Base-by-base conservation (phyloP, 345 rosid species). In the Mangifera indica region DNA sequence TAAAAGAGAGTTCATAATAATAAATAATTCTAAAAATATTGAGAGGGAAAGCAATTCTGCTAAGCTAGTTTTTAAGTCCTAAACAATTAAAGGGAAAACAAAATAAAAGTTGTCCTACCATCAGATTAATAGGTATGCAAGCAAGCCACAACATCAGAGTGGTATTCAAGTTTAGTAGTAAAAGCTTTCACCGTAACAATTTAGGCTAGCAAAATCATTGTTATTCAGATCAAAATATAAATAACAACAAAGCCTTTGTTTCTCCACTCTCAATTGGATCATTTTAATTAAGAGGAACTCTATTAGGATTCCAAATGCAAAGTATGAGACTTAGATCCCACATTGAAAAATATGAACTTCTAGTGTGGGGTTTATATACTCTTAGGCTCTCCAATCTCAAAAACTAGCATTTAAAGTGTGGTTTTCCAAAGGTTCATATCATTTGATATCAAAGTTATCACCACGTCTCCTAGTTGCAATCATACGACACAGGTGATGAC, bases 1-100 rank as follows among this genome's bases (percentile, higher is more conserved):
- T 66, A 14, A 60, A 40, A 65, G 55, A 29, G 14, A 59, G 64
- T 25, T 68, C 14, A 63, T 32, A 66, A 26, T 54, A 71, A 29
- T 8, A 46, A 20, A n/a, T 48, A 49, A 45, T 45, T 46, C 54
- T 11, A 29, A 21, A 44, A 70, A 60, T 59, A 60, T n/a, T n/a
- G 37, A 8, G 54, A 10, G 18, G 53, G 40, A 32, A 70, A 26
- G 21, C 53, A 45, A 42, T 25, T 58, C 12, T 26, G 44, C 44
- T 44, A 6, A 17, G 73, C 64, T 26, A 46, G 44, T 24, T 14
- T 29, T 45, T 13, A 45, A 52, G n/a, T 46, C n/a, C 64, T 44
- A 18, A 70, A 45, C 45, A 59, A 59, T 10, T 58, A 9, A 3
- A 26, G 69, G 69, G 24, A n/a, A 49, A 49, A 46, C 10, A 64